Evolutionary conservation across 2,329 filamentous ascomycete genomes (phyloP), one percentile per base, ranked within the genome.

Genomic region (Hymenoscyphus repandus): DNA sequence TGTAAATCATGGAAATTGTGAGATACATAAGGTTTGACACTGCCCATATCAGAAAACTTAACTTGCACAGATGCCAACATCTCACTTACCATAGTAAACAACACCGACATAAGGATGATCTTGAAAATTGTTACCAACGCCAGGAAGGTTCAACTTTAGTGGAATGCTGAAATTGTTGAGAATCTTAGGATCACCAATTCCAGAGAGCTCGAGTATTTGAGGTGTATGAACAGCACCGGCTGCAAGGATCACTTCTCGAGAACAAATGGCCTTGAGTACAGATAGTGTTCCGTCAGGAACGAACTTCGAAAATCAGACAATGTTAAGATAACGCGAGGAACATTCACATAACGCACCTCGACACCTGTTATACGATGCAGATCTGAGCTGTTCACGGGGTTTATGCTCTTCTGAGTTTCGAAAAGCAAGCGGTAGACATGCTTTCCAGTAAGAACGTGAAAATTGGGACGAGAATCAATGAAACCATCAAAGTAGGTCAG

Each of bases 51-150:
- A 62, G 54, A 51, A 34, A 11, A 11, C 17, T 11, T 7, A 12
- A n/a, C 5, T 5, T 6, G 12, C 20, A n/a, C n/a, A 9, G 12
- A 17, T 13, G 11, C 17, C 13, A 9, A 15, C 22, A 12, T 22
- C n/a, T 2, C 11, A 38, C 54, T 40, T 48, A 59, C 59, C 61
- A 34, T 60, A 61, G 36, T 63, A 60, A 2, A 59, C 49, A 2
- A 56, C 58, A 33, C 58, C 58, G 17, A 60, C 49, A 37, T 58
- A 62, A 31, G 58, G 73, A 49, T 81, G 76, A 62, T 84, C 79
- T 62, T 78, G 72, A 2, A 83, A 69, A 66, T 83, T 83, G 37
- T 70, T 74, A 34, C 82, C 83, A 9, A 86, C 81, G 45, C 80
- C 83, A 0, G 80, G 81, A 1, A 82, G 70, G 60, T 85, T 73